Evolutionary conservation across 129 eudicot genomes (phyloP).

Genomic region (Arctium lappa): DNA sequence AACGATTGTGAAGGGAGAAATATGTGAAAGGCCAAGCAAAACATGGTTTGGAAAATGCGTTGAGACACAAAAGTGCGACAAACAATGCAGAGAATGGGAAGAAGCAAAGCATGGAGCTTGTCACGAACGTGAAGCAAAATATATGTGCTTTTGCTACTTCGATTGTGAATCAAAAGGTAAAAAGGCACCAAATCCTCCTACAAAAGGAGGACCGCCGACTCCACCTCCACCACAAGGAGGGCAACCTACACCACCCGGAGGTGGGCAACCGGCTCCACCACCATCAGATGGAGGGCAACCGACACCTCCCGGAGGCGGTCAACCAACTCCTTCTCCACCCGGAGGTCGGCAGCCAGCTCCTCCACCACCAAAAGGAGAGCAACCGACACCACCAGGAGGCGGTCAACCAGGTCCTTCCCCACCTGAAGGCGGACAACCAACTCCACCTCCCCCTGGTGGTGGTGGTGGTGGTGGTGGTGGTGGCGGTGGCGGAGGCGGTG

Average conservation of each 20-base stretch:
- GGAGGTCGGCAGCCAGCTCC: neutral
- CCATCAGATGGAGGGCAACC: neutral
- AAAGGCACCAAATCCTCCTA: neutral
- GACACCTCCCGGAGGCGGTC: neutral
- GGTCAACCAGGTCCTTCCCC: neutral
- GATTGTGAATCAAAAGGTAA: constrained; percentile 8
- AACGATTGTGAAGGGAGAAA: neutral
- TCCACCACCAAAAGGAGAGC: neutral
- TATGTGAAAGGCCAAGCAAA: constrained; percentile 27
- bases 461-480: neutral
- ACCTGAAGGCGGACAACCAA: neutral
- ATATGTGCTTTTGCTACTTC: constrained; percentile 31
- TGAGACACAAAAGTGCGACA: constrained; percentile 13
- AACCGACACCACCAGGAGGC: neutral
- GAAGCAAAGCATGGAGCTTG: constrained; percentile 29
- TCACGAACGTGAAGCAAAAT: constrained; percentile 30
- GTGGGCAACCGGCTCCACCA: neutral
- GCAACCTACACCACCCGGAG: neutral
- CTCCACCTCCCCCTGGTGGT: too few species aligned
- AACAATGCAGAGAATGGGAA: constrained; percentile 34
- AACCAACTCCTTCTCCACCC: neutral
- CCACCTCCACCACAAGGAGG: neutral
- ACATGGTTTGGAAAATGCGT: constrained; percentile 30
- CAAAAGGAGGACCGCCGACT: neutral
- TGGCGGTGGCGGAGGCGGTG: neutral